Evolutionary conservation across 768 basidiomycete genomes (phyloP).

Genomic region (Panaeolus cyanescens): DNA sequence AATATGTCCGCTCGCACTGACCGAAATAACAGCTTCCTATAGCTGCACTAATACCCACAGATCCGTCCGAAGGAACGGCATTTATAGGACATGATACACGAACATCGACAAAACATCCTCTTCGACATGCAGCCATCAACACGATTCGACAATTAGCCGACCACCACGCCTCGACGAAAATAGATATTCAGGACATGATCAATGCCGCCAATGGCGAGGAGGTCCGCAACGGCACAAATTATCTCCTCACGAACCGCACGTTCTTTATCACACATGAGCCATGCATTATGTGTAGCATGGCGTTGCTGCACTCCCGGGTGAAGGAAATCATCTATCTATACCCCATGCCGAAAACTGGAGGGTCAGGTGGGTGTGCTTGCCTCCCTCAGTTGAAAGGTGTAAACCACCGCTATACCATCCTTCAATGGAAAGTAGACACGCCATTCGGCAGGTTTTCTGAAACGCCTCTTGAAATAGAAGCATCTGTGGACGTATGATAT

Average conservation of each 20-base stretch:
- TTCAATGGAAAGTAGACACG: slow-evolving; percentile 53
- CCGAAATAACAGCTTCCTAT: slow-evolving; percentile 85
- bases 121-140: slow-evolving; percentile 85
- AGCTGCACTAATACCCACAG: slow-evolving; percentile 65
- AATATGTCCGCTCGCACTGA: too few relatives aligned
- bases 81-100: slow-evolving; percentile 76
- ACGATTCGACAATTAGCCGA: slow-evolving; percentile 69
- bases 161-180: slow-evolving; percentile 35
- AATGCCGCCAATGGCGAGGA: slow-evolving; percentile 16
- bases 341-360: slow-evolving; percentile 79
- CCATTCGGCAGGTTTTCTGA: slow-evolving; percentile 14
- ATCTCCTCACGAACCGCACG: slow-evolving; percentile 82
- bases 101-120: slow-evolving; percentile 64
- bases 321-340: slow-evolving; percentile 78
- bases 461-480: slow-evolving; percentile 26
- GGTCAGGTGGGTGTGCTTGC: slow-evolving; percentile 77
- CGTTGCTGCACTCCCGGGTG: slow-evolving; percentile 91
- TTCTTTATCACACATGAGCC: slow-evolving; percentile 96
- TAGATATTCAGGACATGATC: background rate
- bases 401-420: slow-evolving; percentile 86
- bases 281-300: slow-evolving; percentile 98
- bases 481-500: slow-evolving; percentile 39
- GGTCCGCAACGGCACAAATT: slow-evolving; percentile 68
- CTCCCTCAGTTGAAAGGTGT: slow-evolving; percentile 82
- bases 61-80: slow-evolving; percentile 18